Conservation (phyloP, 345 rosid species). For the Linum lewisii region DNA sequence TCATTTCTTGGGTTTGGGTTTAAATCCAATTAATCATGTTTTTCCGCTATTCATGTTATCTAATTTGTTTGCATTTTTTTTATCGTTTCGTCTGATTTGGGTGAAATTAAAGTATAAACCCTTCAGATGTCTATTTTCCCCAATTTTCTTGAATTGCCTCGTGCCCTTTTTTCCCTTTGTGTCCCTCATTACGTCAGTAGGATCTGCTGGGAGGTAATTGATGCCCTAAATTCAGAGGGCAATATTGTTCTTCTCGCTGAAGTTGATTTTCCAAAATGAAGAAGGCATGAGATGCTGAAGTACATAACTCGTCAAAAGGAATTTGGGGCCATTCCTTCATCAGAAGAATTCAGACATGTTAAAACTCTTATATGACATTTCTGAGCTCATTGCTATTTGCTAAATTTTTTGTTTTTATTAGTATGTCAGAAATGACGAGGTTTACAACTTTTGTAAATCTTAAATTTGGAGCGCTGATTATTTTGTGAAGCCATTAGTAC, state of each 20-base stretch:
- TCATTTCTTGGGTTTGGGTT: no score
- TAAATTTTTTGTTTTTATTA: constrained; percentile 18
- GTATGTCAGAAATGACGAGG: constrained; percentile 88
- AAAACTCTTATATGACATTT: background rate
- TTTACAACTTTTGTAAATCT: constrained; percentile 64
- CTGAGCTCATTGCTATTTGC: background rate
- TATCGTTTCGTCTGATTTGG: no score
- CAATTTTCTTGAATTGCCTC: no score
- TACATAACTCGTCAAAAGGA: constrained; percentile 78
- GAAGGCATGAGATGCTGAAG: constrained; percentile 94
- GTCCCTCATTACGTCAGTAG: constrained; percentile 61
- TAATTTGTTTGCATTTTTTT: no score
- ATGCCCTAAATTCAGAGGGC: constrained; percentile 92
- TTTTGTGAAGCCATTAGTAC: constrained; percentile 79
- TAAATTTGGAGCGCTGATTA: constrained; percentile 86
- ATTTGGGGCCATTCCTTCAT: constrained; percentile 80
- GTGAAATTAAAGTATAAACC: no score
- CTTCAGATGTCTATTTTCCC: no score
- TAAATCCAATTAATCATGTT: no score
- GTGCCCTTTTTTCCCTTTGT: background rate
- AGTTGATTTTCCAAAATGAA: constrained; percentile 91
- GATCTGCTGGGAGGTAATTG: constrained; percentile 88
- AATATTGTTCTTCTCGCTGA: constrained; percentile 91
- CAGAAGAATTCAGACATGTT: constrained; percentile 36
- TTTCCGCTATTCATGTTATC: no score